These are phyloP conservation scores for Coniochaeta hoffmannii DNA, from an alignment of 2,329 filamentous ascomycete species.

Conservation along the genomic window DNA sequence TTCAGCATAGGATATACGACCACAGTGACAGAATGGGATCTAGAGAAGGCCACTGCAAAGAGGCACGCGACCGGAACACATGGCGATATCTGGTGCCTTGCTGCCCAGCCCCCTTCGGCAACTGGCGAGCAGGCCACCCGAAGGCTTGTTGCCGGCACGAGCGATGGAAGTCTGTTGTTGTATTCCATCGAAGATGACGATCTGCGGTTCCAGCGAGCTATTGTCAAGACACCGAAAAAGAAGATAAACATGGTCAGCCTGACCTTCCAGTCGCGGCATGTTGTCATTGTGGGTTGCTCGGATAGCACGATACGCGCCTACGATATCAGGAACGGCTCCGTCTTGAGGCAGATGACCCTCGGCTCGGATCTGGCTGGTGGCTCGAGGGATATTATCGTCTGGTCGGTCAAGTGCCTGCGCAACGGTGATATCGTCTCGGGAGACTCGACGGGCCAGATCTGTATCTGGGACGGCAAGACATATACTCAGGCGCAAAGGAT, in stretches of 20 bases:
- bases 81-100: conserved; percentile 95
- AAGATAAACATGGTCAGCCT: conserved; percentile 87
- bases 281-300: conserved; percentile 85
- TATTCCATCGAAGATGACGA: conserved; percentile 82
- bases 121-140: conserved; percentile 21
- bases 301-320: conserved; percentile 92
- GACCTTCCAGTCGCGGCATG: conserved; percentile 76
- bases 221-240: conserved; percentile 72
- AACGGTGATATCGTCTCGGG: conserved; percentile 89
- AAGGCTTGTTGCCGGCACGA: conserved; percentile 78
- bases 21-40: conserved; percentile 90
- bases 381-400: conserved; percentile 80
- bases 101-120: conserved; percentile 63
- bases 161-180: conserved; percentile 81
- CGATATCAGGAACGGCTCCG: conserved; percentile 70
- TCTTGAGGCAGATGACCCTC: conserved; percentile 76
- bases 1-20: conserved; percentile 96
- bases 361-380: conserved; percentile 71
- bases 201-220: conserved; percentile 68
- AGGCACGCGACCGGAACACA: conserved; percentile 86
- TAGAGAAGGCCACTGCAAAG: conserved; percentile 68
- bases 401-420: conserved; percentile 83
- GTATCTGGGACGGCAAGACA: conserved; percentile 89
- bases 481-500: conserved; percentile 84
- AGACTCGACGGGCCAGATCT: conserved; percentile 88